These are phyloP conservation scores for Rhodotorula graminis DNA, from an alignment of 768 basidiomycete genomes.

Conservation along the genomic window DNA sequence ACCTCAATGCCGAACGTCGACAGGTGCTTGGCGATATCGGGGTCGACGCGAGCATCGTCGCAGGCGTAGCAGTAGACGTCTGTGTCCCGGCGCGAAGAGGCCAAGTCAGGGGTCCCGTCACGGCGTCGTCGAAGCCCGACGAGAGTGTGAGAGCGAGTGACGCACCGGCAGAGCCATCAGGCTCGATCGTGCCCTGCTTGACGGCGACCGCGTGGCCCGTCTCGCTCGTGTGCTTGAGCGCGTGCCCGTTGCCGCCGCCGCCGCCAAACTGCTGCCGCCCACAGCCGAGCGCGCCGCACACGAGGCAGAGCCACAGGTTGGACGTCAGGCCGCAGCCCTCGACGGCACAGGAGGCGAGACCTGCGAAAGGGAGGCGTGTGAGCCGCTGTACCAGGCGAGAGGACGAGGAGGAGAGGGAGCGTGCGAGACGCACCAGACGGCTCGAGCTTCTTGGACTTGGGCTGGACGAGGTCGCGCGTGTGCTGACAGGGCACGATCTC, in stretches of 20 bases:
- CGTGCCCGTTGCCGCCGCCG: slow-evolving; percentile 77
- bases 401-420: background rate
- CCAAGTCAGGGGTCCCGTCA: background rate
- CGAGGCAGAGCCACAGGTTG: slow-evolving; percentile 92
- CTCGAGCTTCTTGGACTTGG: slow-evolving; percentile 50
- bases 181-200: slow-evolving; percentile 93
- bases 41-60: slow-evolving; percentile 75
- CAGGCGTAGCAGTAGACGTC: slow-evolving; percentile 93
- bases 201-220: slow-evolving; percentile 76
- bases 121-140: background rate
- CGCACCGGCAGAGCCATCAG: slow-evolving; percentile 83
- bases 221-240: slow-evolving; percentile 66
- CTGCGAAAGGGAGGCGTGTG: slow-evolving; percentile 46
- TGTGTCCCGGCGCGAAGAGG: slow-evolving; percentile 43
- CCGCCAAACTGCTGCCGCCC: slow-evolving; percentile 68
- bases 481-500: slow-evolving; percentile 86
- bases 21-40: slow-evolving; percentile 67
- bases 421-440: slow-evolving; percentile 53
- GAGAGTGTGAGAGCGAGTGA: background rate
- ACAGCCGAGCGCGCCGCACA: slow-evolving; percentile 83
- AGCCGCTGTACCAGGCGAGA: background rate
- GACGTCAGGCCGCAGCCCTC: slow-evolving; percentile 71
- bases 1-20: slow-evolving; percentile 82
- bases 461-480: slow-evolving; percentile 57
- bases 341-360: slow-evolving; percentile 68